phyloP scores from a whole-genome alignment of 129 eudicot species.

The Centaurea solstitialis region DNA sequence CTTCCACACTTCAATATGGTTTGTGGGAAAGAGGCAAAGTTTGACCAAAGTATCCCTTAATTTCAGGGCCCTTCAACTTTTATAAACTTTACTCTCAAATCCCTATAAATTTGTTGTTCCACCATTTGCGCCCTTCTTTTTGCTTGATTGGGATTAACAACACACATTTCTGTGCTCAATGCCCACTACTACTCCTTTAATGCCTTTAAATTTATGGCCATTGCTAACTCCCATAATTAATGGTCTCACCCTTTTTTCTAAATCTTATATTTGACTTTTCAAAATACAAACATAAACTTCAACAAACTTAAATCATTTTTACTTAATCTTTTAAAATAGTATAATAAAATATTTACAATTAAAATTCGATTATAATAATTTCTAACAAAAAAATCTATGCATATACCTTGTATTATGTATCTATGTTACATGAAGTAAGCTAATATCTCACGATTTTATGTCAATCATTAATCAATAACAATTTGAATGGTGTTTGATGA shows the following conservation, averaged over 20 bases:
- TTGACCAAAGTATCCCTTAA: conserved; percentile 37
- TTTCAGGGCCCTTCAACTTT: conserved; percentile 30
- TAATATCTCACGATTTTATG: neutral
- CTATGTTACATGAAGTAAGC: neutral
- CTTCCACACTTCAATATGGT: conserved; percentile 37
- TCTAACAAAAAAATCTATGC: neutral
- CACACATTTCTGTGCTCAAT: conserved; percentile 29
- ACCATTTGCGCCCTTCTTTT: conserved; percentile 38
- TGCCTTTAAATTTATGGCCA: conserved; percentile 30
- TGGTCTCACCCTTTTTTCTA: conserved; percentile 6
- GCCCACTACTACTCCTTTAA: conserved; percentile 27
- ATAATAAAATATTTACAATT: neutral
- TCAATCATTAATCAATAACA: neutral
- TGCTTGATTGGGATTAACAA: conserved; percentile 41
- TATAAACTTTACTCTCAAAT: conserved; percentile 31
- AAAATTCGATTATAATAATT: neutral
- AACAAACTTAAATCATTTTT: neutral
- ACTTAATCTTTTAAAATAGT: neutral
- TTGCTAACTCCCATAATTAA: conserved; percentile 33
- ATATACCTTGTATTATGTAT: neutral
- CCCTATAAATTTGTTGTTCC: conserved; percentile 41
- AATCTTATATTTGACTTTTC: neutral
- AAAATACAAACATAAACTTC: neutral
- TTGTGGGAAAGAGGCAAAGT: conserved; percentile 31
- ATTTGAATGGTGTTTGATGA: neutral